Percentiles rank a stretch among this genome's conserved stretches.
phyloP scores from a whole-genome alignment of 2,329 filamentous ascomycete species.

The Colletotrichum lini region DNA sequence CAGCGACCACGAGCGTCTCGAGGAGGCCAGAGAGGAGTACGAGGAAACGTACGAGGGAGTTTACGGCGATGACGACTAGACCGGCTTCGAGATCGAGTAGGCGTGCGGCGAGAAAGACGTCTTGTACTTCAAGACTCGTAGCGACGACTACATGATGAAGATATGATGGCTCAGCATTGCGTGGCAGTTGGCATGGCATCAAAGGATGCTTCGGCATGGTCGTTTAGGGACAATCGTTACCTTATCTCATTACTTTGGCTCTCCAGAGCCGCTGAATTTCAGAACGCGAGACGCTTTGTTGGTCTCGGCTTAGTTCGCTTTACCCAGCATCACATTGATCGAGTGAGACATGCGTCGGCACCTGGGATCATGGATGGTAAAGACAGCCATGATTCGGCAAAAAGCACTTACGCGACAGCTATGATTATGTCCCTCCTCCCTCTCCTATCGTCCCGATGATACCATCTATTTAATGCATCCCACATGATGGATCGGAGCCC shows the following conservation, averaged over 20 bases:
- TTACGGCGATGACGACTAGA: conserved; percentile 50
- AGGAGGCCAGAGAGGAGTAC: conserved; percentile 67
- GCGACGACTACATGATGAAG: conserved; percentile 36
- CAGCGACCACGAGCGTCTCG: conserved; percentile 66
- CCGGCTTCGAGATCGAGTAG: background rate
- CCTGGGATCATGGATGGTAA: background rate
- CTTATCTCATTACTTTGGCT: conserved; percentile 17
- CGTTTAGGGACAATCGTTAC: conserved; percentile 30
- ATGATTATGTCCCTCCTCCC: background rate
- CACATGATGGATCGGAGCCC: background rate
- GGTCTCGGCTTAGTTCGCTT: conserved; percentile 21
- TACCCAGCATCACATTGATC: background rate
- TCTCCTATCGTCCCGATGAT: background rate
- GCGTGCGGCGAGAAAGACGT: conserved; percentile 2
- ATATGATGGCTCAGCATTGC: conserved; percentile 35
- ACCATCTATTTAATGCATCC: background rate
- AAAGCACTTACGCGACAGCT: conserved; percentile 8
- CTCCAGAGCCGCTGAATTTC: conserved; percentile 24
- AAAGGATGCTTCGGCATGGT: conserved; percentile 25
- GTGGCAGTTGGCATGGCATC: conserved; percentile 32
- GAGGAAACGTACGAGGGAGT: conserved; percentile 64
- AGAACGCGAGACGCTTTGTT: conserved; percentile 28
- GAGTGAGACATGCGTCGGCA: conserved; percentile 10
- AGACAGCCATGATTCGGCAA: background rate
- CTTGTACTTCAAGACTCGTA: conserved; percentile 21